Conservation (phyloP, 176 grass and related monocot genomes). For the Carex parvula region DNA sequence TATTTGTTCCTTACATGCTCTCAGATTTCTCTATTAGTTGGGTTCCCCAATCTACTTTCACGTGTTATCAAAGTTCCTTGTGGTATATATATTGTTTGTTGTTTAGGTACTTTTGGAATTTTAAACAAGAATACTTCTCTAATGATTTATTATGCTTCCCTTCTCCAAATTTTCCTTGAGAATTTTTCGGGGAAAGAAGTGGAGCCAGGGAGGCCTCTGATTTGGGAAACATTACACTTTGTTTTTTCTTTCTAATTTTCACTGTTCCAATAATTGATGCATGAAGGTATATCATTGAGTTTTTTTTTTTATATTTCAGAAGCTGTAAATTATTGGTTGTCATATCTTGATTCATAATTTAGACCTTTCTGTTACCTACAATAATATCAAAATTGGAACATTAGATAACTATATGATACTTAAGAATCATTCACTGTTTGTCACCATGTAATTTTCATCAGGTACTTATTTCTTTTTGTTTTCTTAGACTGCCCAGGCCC, state of each 20-base stretch:
- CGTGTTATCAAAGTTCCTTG: neutral
- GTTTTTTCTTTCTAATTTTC: neutral
- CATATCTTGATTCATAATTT: neutral
- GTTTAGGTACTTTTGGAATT: neutral
- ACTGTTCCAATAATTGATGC: neutral
- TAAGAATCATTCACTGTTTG: neutral
- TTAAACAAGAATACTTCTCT: neutral
- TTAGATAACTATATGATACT: neutral
- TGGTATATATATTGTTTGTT: neutral
- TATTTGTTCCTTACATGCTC: neutral
- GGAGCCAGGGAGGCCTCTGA: neutral
- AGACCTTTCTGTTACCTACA: neutral
- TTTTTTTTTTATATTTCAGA: neutral
- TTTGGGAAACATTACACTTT: neutral
- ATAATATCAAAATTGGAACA: neutral
- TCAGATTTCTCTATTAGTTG: neutral
- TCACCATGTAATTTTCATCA: neutral
- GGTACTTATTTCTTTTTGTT: neutral
- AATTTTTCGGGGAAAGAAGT: neutral
- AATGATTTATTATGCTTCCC: neutral
- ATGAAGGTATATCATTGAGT: neutral
- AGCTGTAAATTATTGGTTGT: neutral
- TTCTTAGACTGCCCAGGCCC: constrained; percentile 79
- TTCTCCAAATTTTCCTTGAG: neutral
- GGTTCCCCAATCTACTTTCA: neutral